Conservation (phyloP, 2,329 filamentous ascomycete species). For the Celoporthe dispersa region DNA sequence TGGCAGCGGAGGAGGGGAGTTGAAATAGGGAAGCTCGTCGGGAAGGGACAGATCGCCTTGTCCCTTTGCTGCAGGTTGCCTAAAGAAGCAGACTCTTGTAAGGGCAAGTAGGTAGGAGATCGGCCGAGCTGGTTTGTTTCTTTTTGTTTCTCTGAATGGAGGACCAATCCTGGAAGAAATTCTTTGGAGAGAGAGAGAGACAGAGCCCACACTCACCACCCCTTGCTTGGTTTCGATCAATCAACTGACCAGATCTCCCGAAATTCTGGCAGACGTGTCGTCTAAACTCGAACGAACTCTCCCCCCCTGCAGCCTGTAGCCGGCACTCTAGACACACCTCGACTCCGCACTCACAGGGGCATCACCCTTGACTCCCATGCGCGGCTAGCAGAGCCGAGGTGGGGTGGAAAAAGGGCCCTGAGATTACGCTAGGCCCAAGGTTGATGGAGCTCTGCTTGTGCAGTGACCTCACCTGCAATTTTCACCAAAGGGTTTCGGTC, state of each 20-base stretch:
- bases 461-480: background rate
- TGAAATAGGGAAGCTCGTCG: constrained; percentile 13
- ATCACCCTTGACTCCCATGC: background rate
- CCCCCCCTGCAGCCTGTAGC: constrained; percentile 10
- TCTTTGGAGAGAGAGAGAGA: too few relatives aligned
- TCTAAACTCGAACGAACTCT: constrained; percentile 10
- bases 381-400: constrained; percentile 3
- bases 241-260: constrained; percentile 24
- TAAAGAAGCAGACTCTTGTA: background rate
- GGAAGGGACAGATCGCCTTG: constrained; percentile 26
- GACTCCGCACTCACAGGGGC: constrained; percentile 1
- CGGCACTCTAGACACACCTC: constrained; percentile 1
- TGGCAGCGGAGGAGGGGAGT: background rate
- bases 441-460: background rate
- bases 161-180: background rate
- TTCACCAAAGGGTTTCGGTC: constrained; percentile 4
- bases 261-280: constrained; percentile 28
- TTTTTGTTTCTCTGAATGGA: background rate
- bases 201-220: too few relatives aligned
- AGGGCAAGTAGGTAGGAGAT: background rate
- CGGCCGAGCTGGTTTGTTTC: background rate
- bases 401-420: background rate
- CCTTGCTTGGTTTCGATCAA: background rate
- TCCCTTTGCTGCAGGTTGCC: background rate
- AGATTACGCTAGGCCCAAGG: background rate